These are phyloP conservation scores for Ophiosphaerella herpotricha DNA, from an alignment of 2,329 filamentous ascomycete species.

Conservation along the genomic window DNA sequence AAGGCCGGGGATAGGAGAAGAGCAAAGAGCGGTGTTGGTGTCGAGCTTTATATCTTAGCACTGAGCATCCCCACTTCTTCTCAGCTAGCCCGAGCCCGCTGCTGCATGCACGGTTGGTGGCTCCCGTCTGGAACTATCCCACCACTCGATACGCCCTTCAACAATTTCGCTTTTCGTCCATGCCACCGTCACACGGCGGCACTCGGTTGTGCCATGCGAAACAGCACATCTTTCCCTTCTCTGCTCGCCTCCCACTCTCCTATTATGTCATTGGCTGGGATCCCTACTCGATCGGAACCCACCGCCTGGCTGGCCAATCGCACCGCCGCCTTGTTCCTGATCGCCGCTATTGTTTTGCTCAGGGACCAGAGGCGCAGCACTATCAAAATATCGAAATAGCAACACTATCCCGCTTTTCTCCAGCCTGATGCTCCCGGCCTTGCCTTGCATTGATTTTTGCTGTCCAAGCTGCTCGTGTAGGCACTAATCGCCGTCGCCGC, in stretches of 20 bases:
- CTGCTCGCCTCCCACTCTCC: slow-evolving; percentile 16
- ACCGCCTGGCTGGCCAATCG: slow-evolving; percentile 25
- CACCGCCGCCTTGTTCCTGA: slow-evolving; percentile 29
- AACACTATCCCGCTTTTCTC: slow-evolving; percentile 29
- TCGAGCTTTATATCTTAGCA: slow-evolving; percentile 43
- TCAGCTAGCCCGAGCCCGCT: slow-evolving; percentile 30
- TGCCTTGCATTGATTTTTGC: slow-evolving; percentile 15
- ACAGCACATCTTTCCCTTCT: slow-evolving; percentile 21
- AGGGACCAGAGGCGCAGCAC: slow-evolving; percentile 38
- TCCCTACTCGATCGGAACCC: slow-evolving; percentile 18
- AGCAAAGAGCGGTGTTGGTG: slow-evolving; percentile 42
- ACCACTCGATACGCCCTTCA: slow-evolving; percentile 16
- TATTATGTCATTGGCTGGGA: slow-evolving; percentile 36
- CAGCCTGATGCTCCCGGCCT: not conserved
- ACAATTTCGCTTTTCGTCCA: slow-evolving; percentile 25
- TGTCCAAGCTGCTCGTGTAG: slow-evolving; percentile 18
- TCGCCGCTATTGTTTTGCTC: slow-evolving; percentile 34
- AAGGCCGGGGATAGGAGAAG: slow-evolving; percentile 30
- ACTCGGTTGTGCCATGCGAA: not conserved
- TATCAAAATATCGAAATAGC: slow-evolving; percentile 45
- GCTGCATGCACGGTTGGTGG: slow-evolving; percentile 32
- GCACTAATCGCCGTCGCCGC: slow-evolving; percentile 10
- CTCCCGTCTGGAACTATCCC: slow-evolving; percentile 17
- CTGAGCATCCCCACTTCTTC: slow-evolving; percentile 30
- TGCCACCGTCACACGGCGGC: slow-evolving; percentile 11